Evolutionary conservation across 306 rosid genomes (phyloP), one percentile per base, ranked within the genome.

Genomic region (Corylus americana): DNA sequence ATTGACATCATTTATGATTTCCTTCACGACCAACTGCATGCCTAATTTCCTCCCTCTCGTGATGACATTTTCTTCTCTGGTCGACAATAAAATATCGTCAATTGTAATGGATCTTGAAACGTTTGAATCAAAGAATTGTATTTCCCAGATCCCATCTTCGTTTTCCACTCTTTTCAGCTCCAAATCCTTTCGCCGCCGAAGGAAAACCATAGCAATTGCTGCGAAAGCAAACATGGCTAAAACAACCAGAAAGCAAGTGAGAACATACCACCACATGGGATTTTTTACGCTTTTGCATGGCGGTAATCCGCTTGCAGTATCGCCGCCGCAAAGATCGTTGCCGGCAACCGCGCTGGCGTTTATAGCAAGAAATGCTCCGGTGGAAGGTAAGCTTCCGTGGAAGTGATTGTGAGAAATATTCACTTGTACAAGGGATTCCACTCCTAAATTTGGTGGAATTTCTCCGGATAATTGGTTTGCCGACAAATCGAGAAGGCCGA

Each of bases 321-420:
- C 78, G 6, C 83, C 70, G 31, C 84, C 73, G 49, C 99, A 96
- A 3, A 96, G 96, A 73, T 80, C 29, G 77, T 96, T 96, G 0
- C 98, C 99, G 11, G 85, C 71, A 47, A 96, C 89, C 0, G 96
- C 90, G 79, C 93, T 93, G 0, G 89, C 85, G 27, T 96, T 91
- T 42, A 93, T 88, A 12, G 89, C 96, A 0, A 93, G 78, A 80
- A 96, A 96, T 35, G 87, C 96, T 11, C 85, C 98, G 3, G 93
- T 89, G n/a, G 87, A 76, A 4, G 99, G 99, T 55, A 96, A 79
- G 4, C 74, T 76, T 18, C 99, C 99, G 7, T 79, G 92, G 16
- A 96, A 83, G 53, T 84, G 89, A 70, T 96, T 96, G 88, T 89
- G 85, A 7, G 99, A 93, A 42, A 96, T 75, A 64, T 96, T 93